Percentiles rank a stretch among this genome's conserved stretches.
Evolutionary conservation across 2,329 filamentous ascomycete species (phyloP).

Genomic region (Aspergillus fischeri): DNA sequence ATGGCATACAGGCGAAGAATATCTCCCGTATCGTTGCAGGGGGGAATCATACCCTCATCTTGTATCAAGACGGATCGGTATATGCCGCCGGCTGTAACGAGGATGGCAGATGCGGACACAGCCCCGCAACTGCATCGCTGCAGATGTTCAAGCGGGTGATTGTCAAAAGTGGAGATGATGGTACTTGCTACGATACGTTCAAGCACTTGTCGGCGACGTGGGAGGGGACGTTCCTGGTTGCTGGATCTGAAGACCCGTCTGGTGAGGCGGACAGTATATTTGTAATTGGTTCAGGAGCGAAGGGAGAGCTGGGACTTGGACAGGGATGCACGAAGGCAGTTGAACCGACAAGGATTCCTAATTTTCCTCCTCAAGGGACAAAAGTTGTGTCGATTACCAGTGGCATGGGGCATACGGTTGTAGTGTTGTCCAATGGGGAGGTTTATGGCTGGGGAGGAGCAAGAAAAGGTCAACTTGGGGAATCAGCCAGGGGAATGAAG

Average conservation of each 20-base stretch:
- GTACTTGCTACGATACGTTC: slow-evolving; percentile 26
- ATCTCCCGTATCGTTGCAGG: slow-evolving; percentile 55
- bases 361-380: slow-evolving; percentile 61
- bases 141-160: slow-evolving; percentile 26
- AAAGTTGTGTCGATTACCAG: slow-evolving; percentile 64
- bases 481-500: slow-evolving; percentile 42
- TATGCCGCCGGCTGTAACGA: slow-evolving; percentile 63
- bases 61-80: slow-evolving; percentile 57
- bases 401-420: slow-evolving; percentile 73
- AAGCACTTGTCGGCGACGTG: slow-evolving; percentile 67
- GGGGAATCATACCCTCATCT: slow-evolving; percentile 80
- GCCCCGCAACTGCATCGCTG: slow-evolving; percentile 8
- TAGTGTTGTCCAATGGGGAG: slow-evolving; percentile 68
- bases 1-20: slow-evolving; percentile 33
- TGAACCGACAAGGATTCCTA: slow-evolving; percentile 47
- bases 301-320: slow-evolving; percentile 69
- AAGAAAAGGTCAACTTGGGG: slow-evolving; percentile 78
- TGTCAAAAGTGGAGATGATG: slow-evolving; percentile 10
- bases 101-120: slow-evolving; percentile 42
- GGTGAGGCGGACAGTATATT: slow-evolving; percentile 48
- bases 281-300: slow-evolving; percentile 61
- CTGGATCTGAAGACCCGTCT: slow-evolving; percentile 34
- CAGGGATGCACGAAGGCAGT: slow-evolving; percentile 19
- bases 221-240: slow-evolving; percentile 66
- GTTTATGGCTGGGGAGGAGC: slow-evolving; percentile 87